Conservation (phyloP, 1,139 yeast species). For the Hyphopichia burtonii region DNA sequence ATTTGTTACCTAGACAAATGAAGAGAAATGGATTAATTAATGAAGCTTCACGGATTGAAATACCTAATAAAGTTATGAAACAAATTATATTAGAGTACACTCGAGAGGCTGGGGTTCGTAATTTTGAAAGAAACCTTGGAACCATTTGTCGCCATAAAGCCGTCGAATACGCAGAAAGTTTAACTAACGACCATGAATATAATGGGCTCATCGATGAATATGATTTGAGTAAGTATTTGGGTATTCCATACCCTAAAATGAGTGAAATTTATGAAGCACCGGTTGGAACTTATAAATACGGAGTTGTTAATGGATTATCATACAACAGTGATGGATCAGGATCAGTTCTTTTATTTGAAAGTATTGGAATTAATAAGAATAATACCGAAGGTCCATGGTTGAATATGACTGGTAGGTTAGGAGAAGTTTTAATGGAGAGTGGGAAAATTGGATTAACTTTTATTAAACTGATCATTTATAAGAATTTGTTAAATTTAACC, state of each 20-base stretch:
- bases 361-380: slow-evolving; percentile 53
- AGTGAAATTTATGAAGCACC: slow-evolving; percentile 26
- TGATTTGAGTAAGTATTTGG: slow-evolving; percentile 52
- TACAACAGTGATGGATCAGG: slow-evolving; percentile 90
- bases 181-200: slow-evolving; percentile 10
- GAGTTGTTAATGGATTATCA: slow-evolving; percentile 88
- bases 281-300: slow-evolving; percentile 46
- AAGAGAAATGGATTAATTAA: slow-evolving; percentile 60
- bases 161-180: slow-evolving; percentile 61
- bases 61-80: slow-evolving; percentile 53
- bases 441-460: slow-evolving; percentile 77
- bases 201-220: slow-evolving; percentile 28
- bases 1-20: slow-evolving; percentile 77
- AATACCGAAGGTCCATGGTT: slow-evolving; percentile 47
- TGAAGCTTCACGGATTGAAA: slow-evolving; percentile 23
- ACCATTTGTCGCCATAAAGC: slow-evolving; percentile 79
- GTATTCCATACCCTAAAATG: slow-evolving; percentile 44
- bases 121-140: slow-evolving; percentile 69
- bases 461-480: slow-evolving; percentile 58
- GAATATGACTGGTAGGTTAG: slow-evolving; percentile 77
- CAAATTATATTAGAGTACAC: slow-evolving; percentile 70
- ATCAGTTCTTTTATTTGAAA: slow-evolving; percentile 76
- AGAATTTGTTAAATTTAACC: slow-evolving; percentile 28
- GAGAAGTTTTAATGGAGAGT: slow-evolving; percentile 80
- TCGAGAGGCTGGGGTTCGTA: slow-evolving; percentile 86